phyloP scores from a whole-genome alignment of 495 filamentous ascomycete genomes.

The Penicillium chermesinum region DNA sequence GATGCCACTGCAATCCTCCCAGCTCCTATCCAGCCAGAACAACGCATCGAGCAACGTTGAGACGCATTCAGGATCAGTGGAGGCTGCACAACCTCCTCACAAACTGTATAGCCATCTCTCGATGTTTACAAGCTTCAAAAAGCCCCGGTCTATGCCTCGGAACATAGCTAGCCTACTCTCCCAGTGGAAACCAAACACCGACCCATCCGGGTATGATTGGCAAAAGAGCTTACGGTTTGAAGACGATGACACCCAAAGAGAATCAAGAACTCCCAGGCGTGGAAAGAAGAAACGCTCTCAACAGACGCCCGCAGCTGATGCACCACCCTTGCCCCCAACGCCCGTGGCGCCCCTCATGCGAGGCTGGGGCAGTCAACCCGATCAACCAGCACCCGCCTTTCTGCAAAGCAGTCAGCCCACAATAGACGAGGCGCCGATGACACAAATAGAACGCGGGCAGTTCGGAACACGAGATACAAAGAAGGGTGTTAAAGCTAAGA shows the following conservation, averaged over 20 bases:
- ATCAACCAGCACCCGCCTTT: slow-evolving; percentile 13
- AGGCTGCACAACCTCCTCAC: not conserved
- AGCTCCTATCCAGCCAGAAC: slow-evolving; percentile 13
- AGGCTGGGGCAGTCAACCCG: slow-evolving; percentile 39
- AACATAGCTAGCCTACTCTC: slow-evolving; percentile 32
- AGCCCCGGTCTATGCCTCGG: slow-evolving; percentile 18
- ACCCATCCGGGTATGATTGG: slow-evolving; percentile 40
- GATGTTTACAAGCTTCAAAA: slow-evolving; percentile 26
- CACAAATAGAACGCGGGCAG: slow-evolving; percentile 39
- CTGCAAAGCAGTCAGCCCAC: slow-evolving; percentile 37
- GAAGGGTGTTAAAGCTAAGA: slow-evolving; percentile 31
- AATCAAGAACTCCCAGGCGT: slow-evolving; percentile 19
- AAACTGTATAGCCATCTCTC: slow-evolving; percentile 25
- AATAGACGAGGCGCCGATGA: slow-evolving; percentile 31
- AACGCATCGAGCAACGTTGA: not conserved
- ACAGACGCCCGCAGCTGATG: slow-evolving; percentile 8
- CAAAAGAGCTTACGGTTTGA: slow-evolving; percentile 23
- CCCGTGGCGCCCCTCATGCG: slow-evolving; percentile 23
- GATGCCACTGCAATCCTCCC: slow-evolving; percentile 8
- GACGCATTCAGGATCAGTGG: slow-evolving; percentile 5
- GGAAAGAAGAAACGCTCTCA: slow-evolving; percentile 20
- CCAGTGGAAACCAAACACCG: slow-evolving; percentile 38
- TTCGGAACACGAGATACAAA: slow-evolving; percentile 33
- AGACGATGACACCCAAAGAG: slow-evolving; percentile 16
- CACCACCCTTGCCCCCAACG: slow-evolving; percentile 20